phyloP scores from a whole-genome alignment of 495 filamentous ascomycete genomes.

The Sporormia fimetaria region DNA sequence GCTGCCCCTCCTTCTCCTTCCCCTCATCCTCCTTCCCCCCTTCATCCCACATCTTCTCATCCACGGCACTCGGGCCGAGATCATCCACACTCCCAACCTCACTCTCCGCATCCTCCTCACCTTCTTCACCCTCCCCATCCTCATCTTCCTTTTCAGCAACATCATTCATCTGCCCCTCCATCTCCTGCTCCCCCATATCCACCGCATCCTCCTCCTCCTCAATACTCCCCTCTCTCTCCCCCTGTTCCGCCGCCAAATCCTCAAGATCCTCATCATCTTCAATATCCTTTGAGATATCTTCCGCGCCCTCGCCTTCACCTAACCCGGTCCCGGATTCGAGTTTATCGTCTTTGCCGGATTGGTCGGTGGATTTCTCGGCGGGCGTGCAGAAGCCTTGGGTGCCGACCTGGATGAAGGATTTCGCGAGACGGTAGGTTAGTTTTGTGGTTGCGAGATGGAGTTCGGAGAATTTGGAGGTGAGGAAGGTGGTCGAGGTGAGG shows the following conservation, averaged over 20 bases:
- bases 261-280: conserved; percentile 84
- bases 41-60: conserved; percentile 98
- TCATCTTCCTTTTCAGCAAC: conserved; percentile 44
- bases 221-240: conserved; percentile 33
- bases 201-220: conserved; percentile 65
- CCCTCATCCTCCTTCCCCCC: conserved; percentile 57
- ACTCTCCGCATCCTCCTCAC: conserved; percentile 67
- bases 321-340: conserved; percentile 89
- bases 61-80: conserved; percentile 73
- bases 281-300: conserved; percentile 96
- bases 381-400: conserved; percentile 86
- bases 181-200: conserved; percentile 83
- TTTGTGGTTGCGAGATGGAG: conserved; percentile 61
- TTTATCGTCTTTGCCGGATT: conserved; percentile 54
- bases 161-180: conserved; percentile 70
- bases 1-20: conserved; percentile 59
- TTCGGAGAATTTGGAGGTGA: conserved; percentile 41
- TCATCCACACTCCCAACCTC: conserved; percentile 83
- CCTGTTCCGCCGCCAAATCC: conserved; percentile 69
- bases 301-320: conserved; percentile 87
- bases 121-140: conserved; percentile 36
- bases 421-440: conserved; percentile 59
- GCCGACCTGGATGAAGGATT: conserved; percentile 62
- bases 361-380: conserved; percentile 52
- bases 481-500: conserved; percentile 43